Conservation (phyloP, 495 filamentous ascomycete species). For the Aspergillus sclerotiicarbonarius region DNA sequence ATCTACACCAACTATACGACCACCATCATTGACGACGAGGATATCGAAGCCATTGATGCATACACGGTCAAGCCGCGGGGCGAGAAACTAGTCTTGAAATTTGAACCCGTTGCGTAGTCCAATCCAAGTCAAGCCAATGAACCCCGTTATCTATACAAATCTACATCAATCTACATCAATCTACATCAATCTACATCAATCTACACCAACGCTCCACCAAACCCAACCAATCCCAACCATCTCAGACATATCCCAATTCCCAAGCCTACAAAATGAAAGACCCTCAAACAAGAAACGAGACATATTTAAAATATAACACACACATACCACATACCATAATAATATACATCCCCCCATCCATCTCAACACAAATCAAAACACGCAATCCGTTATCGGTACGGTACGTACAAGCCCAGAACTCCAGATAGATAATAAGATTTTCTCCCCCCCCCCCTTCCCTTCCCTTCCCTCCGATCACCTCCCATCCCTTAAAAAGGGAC, state of each 20-base stretch:
- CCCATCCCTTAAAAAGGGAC: too few relatives aligned
- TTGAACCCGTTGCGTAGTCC: conserved; percentile 25
- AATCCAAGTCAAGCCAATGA: not conserved
- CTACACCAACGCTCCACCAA: not conserved
- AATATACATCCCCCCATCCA: not conserved
- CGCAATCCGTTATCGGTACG: not conserved
- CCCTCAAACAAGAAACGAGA: too few relatives aligned
- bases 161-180: not conserved
- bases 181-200: not conserved
- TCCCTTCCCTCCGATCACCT: too few relatives aligned
- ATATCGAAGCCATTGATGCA: conserved; percentile 63
- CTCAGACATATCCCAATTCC: not conserved
- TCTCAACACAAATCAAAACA: not conserved
- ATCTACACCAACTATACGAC: conserved; percentile 70
- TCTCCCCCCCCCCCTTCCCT: not conserved
- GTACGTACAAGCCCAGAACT: conserved; percentile 8
- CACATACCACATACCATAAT: not conserved
- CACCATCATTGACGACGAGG: conserved; percentile 52
- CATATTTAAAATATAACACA: too few relatives aligned
- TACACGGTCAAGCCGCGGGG: conserved; percentile 60
- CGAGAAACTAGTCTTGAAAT: conserved; percentile 45
- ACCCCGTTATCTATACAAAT: not conserved
- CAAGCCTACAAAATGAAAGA: not conserved
- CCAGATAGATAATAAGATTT: conserved; percentile 7
- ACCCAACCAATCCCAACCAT: not conserved